Evolutionary conservation across 1,139 yeast genomes (phyloP).

Genomic region (Geotrichum citri-aurantii): DNA sequence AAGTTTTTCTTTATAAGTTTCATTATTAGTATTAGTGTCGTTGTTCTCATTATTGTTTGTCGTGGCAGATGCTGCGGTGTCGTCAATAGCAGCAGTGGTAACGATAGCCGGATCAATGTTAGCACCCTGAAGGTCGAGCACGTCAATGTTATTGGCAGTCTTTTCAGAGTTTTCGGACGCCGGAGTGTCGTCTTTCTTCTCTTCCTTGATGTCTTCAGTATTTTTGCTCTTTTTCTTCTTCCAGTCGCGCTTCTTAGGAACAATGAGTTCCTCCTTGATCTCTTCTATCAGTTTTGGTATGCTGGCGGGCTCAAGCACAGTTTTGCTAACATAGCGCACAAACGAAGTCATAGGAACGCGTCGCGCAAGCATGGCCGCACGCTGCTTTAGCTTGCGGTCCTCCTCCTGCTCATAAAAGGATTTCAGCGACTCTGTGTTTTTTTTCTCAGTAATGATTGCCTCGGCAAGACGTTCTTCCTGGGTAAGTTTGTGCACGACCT

Average conservation of each 20-base stretch:
- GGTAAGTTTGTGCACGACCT: conserved; percentile 46
- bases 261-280: conserved; percentile 15
- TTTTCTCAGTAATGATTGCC: conserved; percentile 79
- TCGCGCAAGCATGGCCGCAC: conserved; percentile 63
- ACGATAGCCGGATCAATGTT: neutral
- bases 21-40: neutral
- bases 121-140: neutral
- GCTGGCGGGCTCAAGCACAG: conserved; percentile 28
- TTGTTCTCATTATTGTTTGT: neutral
- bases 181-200: neutral
- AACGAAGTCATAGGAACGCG: conserved; percentile 55
- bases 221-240: conserved; percentile 17
- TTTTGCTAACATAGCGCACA: conserved; percentile 45
- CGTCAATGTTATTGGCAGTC: neutral
- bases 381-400: conserved; percentile 68
- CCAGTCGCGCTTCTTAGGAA: conserved; percentile 17
- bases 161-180: neutral
- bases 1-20: neutral
- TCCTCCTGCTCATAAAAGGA: conserved; percentile 80
- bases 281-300: conserved; percentile 10
- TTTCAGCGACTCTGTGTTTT: conserved; percentile 66
- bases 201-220: conserved; percentile 16
- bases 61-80: neutral
- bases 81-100: neutral
- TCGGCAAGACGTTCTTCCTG: conserved; percentile 82